A percentile compares a stretch with the other conserved stretches of the same genome.
phyloP scores from a whole-genome alignment of 441 rosid genomes.

The Pelargonium australe region DNA sequence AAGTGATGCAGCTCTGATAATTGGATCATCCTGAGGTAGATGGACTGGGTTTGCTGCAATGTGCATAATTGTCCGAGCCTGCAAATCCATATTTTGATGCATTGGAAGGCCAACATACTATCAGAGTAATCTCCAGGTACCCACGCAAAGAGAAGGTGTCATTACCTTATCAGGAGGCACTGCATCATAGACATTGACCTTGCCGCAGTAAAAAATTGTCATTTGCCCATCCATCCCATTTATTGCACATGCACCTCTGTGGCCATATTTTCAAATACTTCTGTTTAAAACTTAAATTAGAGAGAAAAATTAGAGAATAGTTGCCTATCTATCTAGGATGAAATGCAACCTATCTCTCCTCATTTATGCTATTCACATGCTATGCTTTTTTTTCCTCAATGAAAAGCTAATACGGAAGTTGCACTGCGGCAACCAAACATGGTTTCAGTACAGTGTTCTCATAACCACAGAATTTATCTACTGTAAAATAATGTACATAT shows the following conservation, averaged over 20 bases:
- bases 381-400: neutral
- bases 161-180: slow-evolving; percentile 84
- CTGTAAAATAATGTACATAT: neutral
- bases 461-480: neutral
- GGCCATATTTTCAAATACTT: slow-evolving; percentile 20
- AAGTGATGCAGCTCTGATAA: slow-evolving; percentile 32
- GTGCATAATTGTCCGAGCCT: slow-evolving; percentile 85
- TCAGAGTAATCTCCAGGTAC: slow-evolving; percentile 29
- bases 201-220: slow-evolving; percentile 91
- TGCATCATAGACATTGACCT: slow-evolving; percentile 82
- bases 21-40: slow-evolving; percentile 38
- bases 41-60: slow-evolving; percentile 67
- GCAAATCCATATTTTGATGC: slow-evolving; percentile 43
- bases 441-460: neutral
- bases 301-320: neutral
- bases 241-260: slow-evolving; percentile 45
- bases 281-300: slow-evolving; percentile 15
- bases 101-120: slow-evolving; percentile 36
- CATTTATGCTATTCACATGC: neutral
- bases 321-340: neutral
- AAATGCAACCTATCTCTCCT: slow-evolving; percentile 6
- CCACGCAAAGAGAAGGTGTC: slow-evolving; percentile 30
- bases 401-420: neutral
- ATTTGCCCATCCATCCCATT: slow-evolving; percentile 53
- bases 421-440: neutral